Evolutionary conservation across 176 grass and related monocot genomes (phyloP).

Genomic region (Panicum miliaceum): DNA sequence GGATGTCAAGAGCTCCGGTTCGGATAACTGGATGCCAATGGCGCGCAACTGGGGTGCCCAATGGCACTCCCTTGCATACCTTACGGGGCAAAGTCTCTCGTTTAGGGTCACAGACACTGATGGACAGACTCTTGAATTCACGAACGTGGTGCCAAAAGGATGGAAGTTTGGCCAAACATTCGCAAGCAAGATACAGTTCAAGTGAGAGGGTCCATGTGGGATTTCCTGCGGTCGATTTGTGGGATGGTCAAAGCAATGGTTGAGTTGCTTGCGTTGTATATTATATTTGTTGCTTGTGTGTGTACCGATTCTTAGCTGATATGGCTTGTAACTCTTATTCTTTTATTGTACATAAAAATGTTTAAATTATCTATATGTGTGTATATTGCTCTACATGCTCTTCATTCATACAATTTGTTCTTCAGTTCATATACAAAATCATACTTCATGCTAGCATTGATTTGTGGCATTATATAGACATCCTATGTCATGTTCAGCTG

Average conservation of each 20-base stretch:
- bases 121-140: constrained; percentile 34
- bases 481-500: too few relatives aligned
- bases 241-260: neutral
- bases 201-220: neutral
- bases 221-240: neutral
- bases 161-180: constrained; percentile 61
- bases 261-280: neutral
- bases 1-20: constrained; percentile 25
- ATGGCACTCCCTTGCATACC: constrained; percentile 35
- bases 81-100: constrained; percentile 16
- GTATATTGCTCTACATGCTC: too few relatives aligned
- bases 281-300: neutral
- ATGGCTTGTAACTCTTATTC: neutral
- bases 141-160: constrained; percentile 37
- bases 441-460: too few relatives aligned
- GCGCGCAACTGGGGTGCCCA: constrained; percentile 49
- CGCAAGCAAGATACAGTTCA: constrained; percentile 41
- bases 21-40: constrained; percentile 24
- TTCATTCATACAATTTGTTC: too few relatives aligned
- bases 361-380: neutral
- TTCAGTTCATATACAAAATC: too few relatives aligned
- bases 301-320: neutral
- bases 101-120: constrained; percentile 32
- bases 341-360: neutral
- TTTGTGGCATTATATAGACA: too few relatives aligned